Base-by-base conservation (phyloP, 345 rosid genomes). In the Geranium rotundifolium region DNA sequence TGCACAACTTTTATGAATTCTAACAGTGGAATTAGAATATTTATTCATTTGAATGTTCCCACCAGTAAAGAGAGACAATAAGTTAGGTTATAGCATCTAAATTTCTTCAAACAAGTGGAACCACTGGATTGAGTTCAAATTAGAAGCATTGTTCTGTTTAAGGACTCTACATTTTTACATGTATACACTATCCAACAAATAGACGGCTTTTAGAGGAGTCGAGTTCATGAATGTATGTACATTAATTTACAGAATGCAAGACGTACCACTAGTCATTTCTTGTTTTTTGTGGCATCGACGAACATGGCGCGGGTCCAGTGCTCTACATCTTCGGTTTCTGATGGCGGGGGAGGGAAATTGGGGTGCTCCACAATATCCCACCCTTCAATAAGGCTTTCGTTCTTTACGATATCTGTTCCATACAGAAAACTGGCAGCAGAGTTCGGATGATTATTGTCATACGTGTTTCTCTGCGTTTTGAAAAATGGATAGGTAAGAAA, bases 251-350 rank as follows among this genome's bases (percentile, higher is more conserved):
- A 34, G 3, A 34, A 8, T 8, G 52, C 1, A 12, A 9, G 14
- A 46, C 16, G 16, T 46, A 46, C 52, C 16, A 46, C 14, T 14
- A 12, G 54, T 84, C 76, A 82, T 69, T 72, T 82, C 80, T 75
- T 93, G 16, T 12, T 7, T 14, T 46, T 46, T 54, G 84, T 86
- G 66, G 85, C 95, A 73, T 87, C 99, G 57, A 85, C 79, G 58
- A 93, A 78, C 97, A 93, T 90, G 59, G 95, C 99, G 17, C 97
- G 89, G 29, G 96, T 90, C 96, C 99, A 90, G 63, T 90, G 96
- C 75, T 89, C 95, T 69, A 87, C 75, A 66, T 92, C 93, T 77
- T 89, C 95, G 15, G 74, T 69, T 58, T 89, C 85, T 12, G 97
- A 89, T 62, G 95, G 97, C 8, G 95, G 98, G 37, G 98, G 96